Evolutionary conservation across 1,139 yeast species (phyloP).

Genomic region (Zhuliangozyma blackwelliae): DNA sequence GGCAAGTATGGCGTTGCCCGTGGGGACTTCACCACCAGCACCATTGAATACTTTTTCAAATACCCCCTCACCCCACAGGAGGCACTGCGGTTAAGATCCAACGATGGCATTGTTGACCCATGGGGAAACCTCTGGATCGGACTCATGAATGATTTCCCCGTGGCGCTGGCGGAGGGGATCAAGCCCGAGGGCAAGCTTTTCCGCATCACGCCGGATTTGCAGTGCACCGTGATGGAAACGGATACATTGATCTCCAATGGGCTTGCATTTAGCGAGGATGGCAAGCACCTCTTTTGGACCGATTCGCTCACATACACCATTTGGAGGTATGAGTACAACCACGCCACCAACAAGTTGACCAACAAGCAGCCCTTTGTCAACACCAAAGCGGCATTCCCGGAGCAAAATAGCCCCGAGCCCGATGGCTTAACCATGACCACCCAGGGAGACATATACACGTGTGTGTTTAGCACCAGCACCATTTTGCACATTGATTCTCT

Average conservation of each 20-base stretch:
- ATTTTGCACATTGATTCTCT: conserved; percentile 49
- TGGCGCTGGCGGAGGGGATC: conserved; percentile 20
- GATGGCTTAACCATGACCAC: conserved; percentile 73
- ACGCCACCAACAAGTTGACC: conserved; percentile 37
- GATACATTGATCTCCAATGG: conserved; percentile 65
- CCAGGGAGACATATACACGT: conserved; percentile 61
- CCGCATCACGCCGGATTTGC: conserved; percentile 33
- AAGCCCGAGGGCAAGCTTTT: conserved; percentile 42
- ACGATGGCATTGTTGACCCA: conserved; percentile 70
- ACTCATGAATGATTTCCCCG: conserved; percentile 59
- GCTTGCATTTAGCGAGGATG: conserved; percentile 60
- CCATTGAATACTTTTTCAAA: conserved; percentile 39
- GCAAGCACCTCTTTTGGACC: conserved; percentile 59
- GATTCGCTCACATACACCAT: conserved; percentile 61
- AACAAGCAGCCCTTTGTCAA: conserved; percentile 44
- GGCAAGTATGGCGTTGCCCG: conserved; percentile 54
- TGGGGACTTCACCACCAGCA: conserved; percentile 39
- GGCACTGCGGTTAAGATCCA: conserved; percentile 49
- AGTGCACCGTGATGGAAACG: conserved; percentile 28
- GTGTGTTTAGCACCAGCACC: conserved; percentile 60
- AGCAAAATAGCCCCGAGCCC: conserved; percentile 51
- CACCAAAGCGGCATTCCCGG: conserved; percentile 25
- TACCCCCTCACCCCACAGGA: conserved; percentile 37
- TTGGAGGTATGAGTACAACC: conserved; percentile 60
- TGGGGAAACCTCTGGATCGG: conserved; percentile 71